Evolutionary conservation across 2,329 filamentous ascomycete species (phyloP).

Genomic region (Stagonosporopsis tanaceti): DNA sequence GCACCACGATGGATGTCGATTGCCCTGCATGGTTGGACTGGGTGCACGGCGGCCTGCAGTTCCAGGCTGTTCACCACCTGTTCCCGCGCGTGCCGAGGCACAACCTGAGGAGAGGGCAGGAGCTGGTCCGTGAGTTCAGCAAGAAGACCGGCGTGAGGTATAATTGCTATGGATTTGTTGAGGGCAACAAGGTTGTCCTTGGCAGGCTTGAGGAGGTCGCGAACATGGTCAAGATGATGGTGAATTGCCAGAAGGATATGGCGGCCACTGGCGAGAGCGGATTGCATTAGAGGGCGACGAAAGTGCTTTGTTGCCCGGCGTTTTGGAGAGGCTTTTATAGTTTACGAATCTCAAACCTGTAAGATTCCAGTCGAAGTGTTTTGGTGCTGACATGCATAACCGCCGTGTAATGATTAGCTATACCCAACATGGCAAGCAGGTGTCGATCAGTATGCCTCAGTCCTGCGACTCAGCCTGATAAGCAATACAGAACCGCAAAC

Average conservation of each 20-base stretch:
- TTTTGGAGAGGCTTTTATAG: not conserved
- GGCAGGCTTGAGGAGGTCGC: conserved; percentile 79
- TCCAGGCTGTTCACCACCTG: conserved; percentile 87
- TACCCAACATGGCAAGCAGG: not conserved
- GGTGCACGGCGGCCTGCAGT: conserved; percentile 87
- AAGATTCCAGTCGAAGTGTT: not conserved
- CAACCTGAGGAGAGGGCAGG: conserved; percentile 79
- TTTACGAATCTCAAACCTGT: not conserved
- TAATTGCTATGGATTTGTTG: conserved; percentile 82
- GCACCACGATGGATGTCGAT: conserved; percentile 93
- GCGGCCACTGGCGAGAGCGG: conserved; percentile 50
- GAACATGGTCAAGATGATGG: conserved; percentile 71
- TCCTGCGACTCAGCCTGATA: not conserved
- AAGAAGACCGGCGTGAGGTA: conserved; percentile 84
- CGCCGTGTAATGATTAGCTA: not conserved
- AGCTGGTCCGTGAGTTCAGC: conserved; percentile 81
- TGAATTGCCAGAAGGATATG: conserved; percentile 51
- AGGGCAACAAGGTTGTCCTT: conserved; percentile 84
- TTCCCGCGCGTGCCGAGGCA: conserved; percentile 85
- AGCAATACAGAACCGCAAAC: not conserved
- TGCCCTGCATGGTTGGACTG: conserved; percentile 89
- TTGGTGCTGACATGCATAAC: not conserved
- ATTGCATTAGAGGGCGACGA: conserved; percentile 32
- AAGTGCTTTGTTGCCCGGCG: conserved; percentile 15
- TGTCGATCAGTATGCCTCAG: not conserved